A percentile compares a stretch with the other conserved stretches of the same genome.
Evolutionary conservation across 1,284 basidiomycete genomes (phyloP).

Genomic region (Stereum hirsutum): DNA sequence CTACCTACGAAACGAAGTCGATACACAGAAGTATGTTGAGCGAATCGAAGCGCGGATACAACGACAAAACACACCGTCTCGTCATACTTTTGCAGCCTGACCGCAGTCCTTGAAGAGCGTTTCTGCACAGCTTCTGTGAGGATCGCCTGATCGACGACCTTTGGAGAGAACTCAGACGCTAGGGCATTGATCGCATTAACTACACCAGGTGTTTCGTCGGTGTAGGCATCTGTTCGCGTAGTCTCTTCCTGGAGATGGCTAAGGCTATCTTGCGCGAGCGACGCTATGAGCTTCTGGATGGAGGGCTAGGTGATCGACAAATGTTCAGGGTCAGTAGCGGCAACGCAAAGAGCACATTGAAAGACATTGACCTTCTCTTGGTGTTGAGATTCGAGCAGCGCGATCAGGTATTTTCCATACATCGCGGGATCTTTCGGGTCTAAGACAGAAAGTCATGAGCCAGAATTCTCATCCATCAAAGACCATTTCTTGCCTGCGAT

Average conservation of each 20-base stretch:
- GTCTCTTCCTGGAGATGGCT: constrained; percentile 52
- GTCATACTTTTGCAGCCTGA: constrained; percentile 36
- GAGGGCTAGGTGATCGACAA: constrained; percentile 53
- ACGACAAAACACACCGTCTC: constrained; percentile 33
- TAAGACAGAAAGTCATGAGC: constrained; percentile 5
- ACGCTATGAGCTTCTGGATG: constrained; percentile 80
- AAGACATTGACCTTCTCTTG: constrained; percentile 71
- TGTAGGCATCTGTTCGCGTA: constrained; percentile 50
- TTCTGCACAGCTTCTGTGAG: constrained; percentile 33
- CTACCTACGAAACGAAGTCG: constrained; percentile 32
- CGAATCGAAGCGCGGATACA: too few species aligned
- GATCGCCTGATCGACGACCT: constrained; percentile 33
- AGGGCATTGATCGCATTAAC: constrained; percentile 37
- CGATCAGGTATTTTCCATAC: constrained; percentile 55
- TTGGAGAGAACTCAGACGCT: constrained; percentile 35
- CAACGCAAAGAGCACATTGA: neutral
- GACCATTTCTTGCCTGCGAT: constrained; percentile 43
- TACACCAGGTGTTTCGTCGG: constrained; percentile 35
- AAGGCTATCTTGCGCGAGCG: constrained; percentile 62
- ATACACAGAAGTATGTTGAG: constrained; percentile 3
- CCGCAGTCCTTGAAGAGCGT: constrained; percentile 27
- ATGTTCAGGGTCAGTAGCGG: constrained; percentile 6
- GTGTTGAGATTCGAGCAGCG: constrained; percentile 80
- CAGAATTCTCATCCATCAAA: constrained; percentile 6
- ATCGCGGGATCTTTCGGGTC: constrained; percentile 53